Evolutionary conservation across 2,329 filamentous ascomycete species (phyloP).

Genomic region (Aspergillus latus): DNA sequence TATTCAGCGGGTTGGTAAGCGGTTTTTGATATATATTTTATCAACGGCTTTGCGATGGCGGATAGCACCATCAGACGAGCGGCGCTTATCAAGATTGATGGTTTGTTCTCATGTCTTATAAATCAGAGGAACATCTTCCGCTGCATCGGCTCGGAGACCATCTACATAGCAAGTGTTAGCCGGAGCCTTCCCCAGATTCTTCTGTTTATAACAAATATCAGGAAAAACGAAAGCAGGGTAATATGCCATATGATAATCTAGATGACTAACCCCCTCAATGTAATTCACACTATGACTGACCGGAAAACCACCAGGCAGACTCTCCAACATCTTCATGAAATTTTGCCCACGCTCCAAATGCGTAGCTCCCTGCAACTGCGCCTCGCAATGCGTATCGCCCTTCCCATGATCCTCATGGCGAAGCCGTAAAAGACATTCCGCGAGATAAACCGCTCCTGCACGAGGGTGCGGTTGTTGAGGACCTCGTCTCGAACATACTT

Average conservation of each 20-base stretch:
- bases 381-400: constrained; percentile 1
- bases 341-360: not conserved
- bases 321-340: not conserved
- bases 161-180: not conserved
- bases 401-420: not conserved
- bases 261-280: not conserved
- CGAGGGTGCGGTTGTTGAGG: not conserved
- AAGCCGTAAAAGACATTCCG: not conserved
- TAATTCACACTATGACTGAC: not conserved
- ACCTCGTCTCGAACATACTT: not conserved
- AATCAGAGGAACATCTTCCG: not conserved
- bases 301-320: not conserved
- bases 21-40: no score
- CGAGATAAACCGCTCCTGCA: not conserved
- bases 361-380: not conserved
- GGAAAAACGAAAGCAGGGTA: no score
- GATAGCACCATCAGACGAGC: no score
- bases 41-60: no score
- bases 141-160: not conserved
- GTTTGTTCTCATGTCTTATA: no score
- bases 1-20: no score
- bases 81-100: no score
- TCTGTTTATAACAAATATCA: no score
- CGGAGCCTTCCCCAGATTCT: not conserved
- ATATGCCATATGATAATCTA: constrained; percentile 2